phyloP scores from a whole-genome alignment of 2,329 filamentous ascomycete genomes.

The Claviceps fusiformis region DNA sequence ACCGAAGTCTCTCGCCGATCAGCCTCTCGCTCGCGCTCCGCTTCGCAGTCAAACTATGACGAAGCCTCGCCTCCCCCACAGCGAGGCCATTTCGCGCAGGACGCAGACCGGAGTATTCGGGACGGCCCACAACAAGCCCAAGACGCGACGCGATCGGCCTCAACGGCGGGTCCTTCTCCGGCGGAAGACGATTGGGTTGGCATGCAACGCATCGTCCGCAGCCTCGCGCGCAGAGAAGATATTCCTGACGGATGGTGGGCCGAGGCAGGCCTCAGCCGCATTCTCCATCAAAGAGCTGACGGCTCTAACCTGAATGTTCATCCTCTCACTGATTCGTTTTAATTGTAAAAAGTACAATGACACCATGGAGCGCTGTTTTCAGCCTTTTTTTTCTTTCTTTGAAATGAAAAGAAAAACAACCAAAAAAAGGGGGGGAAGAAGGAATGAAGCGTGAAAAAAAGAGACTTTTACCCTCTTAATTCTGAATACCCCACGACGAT shows the following conservation, averaged over 20 bases:
- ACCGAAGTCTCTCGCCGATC: neutral
- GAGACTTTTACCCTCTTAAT: too few relatives aligned
- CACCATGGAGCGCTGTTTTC: neutral
- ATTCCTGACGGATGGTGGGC: conserved; percentile 78
- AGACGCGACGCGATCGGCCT: neutral
- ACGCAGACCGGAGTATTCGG: neutral
- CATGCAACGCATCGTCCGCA: conserved; percentile 60
- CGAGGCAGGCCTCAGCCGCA: conserved; percentile 51
- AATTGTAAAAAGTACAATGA: neutral
- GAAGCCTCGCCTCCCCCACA: neutral
- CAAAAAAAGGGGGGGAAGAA: neutral
- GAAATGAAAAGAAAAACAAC: too few relatives aligned
- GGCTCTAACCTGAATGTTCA: neutral
- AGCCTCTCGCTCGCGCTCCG: neutral
- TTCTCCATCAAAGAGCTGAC: conserved; percentile 23
- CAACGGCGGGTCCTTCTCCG: conserved; percentile 4
- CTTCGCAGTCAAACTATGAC: neutral
- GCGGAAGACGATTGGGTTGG: conserved; percentile 35
- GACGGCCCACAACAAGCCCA: neutral
- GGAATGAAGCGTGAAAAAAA: neutral
- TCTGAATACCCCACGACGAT: neutral
- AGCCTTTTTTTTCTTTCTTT: too few relatives aligned
- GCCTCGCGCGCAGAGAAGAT: conserved; percentile 56
- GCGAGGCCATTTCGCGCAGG: neutral
- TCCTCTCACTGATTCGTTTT: neutral